These are phyloP conservation scores for Blastobotrys parvus DNA, from an alignment of 805 yeast species.

Conservation along the genomic window DNA sequence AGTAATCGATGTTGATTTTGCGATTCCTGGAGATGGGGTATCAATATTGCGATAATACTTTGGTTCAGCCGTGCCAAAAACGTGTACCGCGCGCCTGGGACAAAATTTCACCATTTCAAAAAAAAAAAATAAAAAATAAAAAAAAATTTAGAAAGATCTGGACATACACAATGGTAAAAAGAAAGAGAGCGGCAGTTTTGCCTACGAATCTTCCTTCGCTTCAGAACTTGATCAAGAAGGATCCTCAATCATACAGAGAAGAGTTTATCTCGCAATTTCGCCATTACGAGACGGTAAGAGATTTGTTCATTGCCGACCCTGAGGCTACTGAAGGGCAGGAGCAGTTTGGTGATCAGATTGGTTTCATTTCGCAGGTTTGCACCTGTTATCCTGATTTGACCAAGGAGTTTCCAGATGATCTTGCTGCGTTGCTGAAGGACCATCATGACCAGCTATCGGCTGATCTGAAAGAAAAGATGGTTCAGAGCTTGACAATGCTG, in stretches of 20 bases:
- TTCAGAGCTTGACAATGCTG: slow-evolving; percentile 82
- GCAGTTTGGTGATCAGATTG: slow-evolving; percentile 74
- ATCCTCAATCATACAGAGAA: slow-evolving; percentile 88
- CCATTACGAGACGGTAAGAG: slow-evolving; percentile 86
- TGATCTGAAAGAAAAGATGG: slow-evolving; percentile 85
- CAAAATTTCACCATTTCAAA: too few relatives aligned
- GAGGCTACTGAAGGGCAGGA: slow-evolving; percentile 50
- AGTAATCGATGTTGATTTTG: too few relatives aligned
- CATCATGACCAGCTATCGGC: slow-evolving; percentile 77
- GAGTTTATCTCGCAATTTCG: slow-evolving; percentile 89
- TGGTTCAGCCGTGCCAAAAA: too few relatives aligned
- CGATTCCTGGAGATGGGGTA: too few relatives aligned
- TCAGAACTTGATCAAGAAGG: slow-evolving; percentile 88
- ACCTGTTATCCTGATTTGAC: slow-evolving; percentile 86
- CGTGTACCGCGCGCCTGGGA: too few relatives aligned
- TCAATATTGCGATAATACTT: too few relatives aligned
- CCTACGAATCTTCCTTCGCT: slow-evolving; percentile 87
- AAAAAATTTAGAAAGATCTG: background rate
- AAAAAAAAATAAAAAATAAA: background rate
- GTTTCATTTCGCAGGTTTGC: slow-evolving; percentile 89
- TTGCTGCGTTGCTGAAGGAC: slow-evolving; percentile 55
- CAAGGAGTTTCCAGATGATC: slow-evolving; percentile 70
- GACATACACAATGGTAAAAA: slow-evolving; percentile 55
- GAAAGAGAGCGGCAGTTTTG: slow-evolving; percentile 84
- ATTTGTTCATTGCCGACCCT: slow-evolving; percentile 72